phyloP scores from a whole-genome alignment of 1,284 basidiomycete species.

The Gymnopus androsaceus region DNA sequence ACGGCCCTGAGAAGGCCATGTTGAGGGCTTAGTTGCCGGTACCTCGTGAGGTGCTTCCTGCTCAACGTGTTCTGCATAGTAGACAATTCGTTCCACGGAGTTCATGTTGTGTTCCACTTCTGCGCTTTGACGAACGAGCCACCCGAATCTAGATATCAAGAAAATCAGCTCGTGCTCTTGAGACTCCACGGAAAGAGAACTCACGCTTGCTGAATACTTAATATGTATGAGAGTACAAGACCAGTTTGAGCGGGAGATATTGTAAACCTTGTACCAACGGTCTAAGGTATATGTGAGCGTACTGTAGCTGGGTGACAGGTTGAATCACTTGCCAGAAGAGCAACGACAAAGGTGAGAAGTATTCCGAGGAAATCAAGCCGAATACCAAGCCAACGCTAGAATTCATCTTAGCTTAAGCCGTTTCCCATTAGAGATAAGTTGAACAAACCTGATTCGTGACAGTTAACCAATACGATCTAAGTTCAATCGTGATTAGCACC shows the following conservation, averaged over 20 bases:
- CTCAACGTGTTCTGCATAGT: slow-evolving; percentile 76
- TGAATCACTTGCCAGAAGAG: too few relatives aligned
- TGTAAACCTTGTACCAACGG: slow-evolving; percentile 71
- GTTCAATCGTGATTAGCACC: slow-evolving; percentile 1
- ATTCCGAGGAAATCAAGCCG: slow-evolving; percentile 85
- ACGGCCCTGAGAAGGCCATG: slow-evolving; percentile 71
- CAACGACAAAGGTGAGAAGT: slow-evolving; percentile 76
- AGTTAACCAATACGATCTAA: slow-evolving; percentile 84
- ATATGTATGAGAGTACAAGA: slow-evolving; percentile 75
- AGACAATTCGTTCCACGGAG: slow-evolving; percentile 80
- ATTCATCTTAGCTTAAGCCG: slow-evolving; percentile 12
- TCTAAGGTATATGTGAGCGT: too few relatives aligned
- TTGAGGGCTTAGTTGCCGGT: slow-evolving; percentile 52
- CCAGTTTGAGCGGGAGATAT: slow-evolving; percentile 82
- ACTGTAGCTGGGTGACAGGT: too few relatives aligned
- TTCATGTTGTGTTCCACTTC: slow-evolving; percentile 94
- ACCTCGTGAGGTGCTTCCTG: slow-evolving; percentile 80
- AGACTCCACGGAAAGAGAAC: slow-evolving; percentile 22
- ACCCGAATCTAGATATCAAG: slow-evolving; percentile 61
- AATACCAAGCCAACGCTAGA: slow-evolving; percentile 84
- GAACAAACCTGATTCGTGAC: slow-evolving; percentile 68
- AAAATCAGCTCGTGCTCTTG: slow-evolving; percentile 1
- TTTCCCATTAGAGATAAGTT: slow-evolving; percentile 5
- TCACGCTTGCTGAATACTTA: slow-evolving; percentile 67
- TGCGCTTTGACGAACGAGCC: slow-evolving; percentile 82